Evolutionary conservation across 352 stramenopile species (phyloP).

Genomic region (Phytophthora pini): DNA sequence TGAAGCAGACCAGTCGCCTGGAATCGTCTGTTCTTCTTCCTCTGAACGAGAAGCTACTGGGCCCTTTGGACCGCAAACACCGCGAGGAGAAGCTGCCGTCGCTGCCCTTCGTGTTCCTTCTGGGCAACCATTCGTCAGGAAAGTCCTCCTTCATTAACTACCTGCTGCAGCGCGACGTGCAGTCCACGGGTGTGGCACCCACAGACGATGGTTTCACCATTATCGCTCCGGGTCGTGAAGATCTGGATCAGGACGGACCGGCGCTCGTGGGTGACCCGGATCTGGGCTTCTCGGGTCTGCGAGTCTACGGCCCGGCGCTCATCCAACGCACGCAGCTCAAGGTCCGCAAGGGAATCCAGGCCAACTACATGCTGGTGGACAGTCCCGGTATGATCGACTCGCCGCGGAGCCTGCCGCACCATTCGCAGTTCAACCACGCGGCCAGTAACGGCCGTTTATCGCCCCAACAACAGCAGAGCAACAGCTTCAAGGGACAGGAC

Average conservation of each 20-base stretch:
- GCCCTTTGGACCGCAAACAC: constrained; percentile 89
- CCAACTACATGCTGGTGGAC: constrained; percentile 99
- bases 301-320: constrained; percentile 96
- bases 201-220: constrained; percentile 99
- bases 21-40: constrained; percentile 79
- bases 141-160: constrained; percentile 99
- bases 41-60: constrained; percentile 86
- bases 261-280: constrained; percentile 97
- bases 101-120: constrained; percentile 98
- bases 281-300: constrained; percentile 96
- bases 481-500: constrained; percentile 47
- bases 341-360: constrained; percentile 92
- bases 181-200: constrained; percentile 99
- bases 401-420: constrained; percentile 76
- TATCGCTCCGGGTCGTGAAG: constrained; percentile 95
- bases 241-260: constrained; percentile 97
- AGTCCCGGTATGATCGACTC: constrained; percentile 99
- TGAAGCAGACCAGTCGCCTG: constrained; percentile 81
- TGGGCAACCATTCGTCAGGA: constrained; percentile 99
- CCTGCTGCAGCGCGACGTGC: constrained; percentile 94
- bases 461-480: constrained; percentile 40
- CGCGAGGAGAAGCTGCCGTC: constrained; percentile 92
- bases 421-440: constrained; percentile 59
- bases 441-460: constrained; percentile 31
- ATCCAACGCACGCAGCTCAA: constrained; percentile 99